Evolutionary conservation across 371 early-diverging fungal genomes (phyloP).

Genomic region (Circinella umbellata): DNA sequence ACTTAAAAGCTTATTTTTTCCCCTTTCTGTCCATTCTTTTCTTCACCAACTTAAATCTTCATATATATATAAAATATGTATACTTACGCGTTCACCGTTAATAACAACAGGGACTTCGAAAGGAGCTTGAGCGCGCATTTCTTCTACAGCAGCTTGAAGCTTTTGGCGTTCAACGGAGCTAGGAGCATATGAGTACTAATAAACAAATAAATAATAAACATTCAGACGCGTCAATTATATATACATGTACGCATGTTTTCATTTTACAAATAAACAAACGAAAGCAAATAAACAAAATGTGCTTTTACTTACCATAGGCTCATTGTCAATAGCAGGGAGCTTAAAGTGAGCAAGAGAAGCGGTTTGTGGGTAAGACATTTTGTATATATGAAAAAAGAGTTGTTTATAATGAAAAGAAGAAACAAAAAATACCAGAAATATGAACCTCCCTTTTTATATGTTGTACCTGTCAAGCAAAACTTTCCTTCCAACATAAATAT

Average conservation of each 20-base stretch:
- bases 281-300: neutral
- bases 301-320: slow-evolving; percentile 73
- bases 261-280: neutral
- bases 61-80: too few species aligned
- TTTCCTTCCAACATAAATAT: too few species aligned
- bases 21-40: neutral
- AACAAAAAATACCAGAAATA: neutral
- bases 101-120: slow-evolving; percentile 85
- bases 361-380: slow-evolving; percentile 28
- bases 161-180: slow-evolving; percentile 79
- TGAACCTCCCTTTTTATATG: neutral
- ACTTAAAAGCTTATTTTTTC: neutral
- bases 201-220: neutral
- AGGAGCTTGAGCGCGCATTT: slow-evolving; percentile 74
- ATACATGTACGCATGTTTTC: too few species aligned
- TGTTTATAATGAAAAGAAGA: neutral
- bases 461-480: slow-evolving; percentile 5
- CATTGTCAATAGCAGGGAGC: slow-evolving; percentile 86
- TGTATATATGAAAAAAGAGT: neutral
- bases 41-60: too few species aligned
- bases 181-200: slow-evolving; percentile 77
- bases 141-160: slow-evolving; percentile 79
- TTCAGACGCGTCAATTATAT: too few species aligned
- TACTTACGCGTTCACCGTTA: slow-evolving; percentile 81
- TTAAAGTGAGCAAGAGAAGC: slow-evolving; percentile 73